These are phyloP conservation scores for Mucor circinelloides DNA, from an alignment of 371 early-diverging fungal genomes.

Conservation along the genomic window DNA sequence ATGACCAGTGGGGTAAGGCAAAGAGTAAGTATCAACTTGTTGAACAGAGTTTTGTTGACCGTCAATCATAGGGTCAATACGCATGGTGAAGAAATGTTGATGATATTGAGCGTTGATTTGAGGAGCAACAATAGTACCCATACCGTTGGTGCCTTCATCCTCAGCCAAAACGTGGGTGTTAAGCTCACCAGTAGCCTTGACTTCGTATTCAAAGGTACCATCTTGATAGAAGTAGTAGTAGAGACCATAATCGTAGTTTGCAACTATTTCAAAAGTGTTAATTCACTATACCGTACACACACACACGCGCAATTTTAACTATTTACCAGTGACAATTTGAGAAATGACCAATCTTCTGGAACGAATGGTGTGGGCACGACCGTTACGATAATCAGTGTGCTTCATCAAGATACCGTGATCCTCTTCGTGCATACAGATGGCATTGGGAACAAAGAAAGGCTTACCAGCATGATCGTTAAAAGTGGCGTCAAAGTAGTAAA, in stretches of 20 bases:
- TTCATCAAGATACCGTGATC: constrained; percentile 57
- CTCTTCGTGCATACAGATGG: constrained; percentile 59
- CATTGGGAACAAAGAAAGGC: constrained; percentile 53
- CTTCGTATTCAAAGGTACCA: constrained; percentile 59
- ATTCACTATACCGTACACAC: not conserved
- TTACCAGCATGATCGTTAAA: constrained; percentile 54
- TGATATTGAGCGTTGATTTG: constrained; percentile 58
- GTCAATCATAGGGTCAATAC: constrained; percentile 59
- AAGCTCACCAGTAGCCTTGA: constrained; percentile 59
- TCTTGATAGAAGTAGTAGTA: constrained; percentile 63
- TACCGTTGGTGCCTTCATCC: constrained; percentile 49
- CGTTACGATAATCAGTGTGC: constrained; percentile 58
- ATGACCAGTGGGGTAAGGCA: constrained; percentile 49
- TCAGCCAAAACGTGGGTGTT: constrained; percentile 57
- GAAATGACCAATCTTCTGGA: constrained; percentile 55
- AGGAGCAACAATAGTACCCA: constrained; percentile 54
- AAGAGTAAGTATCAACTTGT: constrained; percentile 37
- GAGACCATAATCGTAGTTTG: constrained; percentile 60
- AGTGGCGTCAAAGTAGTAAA: constrained; percentile 57
- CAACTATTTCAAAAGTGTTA: constrained; percentile 24
- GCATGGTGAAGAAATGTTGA: constrained; percentile 60
- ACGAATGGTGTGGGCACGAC: constrained; percentile 52
- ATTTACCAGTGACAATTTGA: constrained; percentile 55
- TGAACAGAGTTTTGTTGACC: constrained; percentile 48
- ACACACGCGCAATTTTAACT: constrained; percentile 13